Base-by-base conservation (phyloP, 139 green algal species). In the Yamagishiella unicocca region DNA sequence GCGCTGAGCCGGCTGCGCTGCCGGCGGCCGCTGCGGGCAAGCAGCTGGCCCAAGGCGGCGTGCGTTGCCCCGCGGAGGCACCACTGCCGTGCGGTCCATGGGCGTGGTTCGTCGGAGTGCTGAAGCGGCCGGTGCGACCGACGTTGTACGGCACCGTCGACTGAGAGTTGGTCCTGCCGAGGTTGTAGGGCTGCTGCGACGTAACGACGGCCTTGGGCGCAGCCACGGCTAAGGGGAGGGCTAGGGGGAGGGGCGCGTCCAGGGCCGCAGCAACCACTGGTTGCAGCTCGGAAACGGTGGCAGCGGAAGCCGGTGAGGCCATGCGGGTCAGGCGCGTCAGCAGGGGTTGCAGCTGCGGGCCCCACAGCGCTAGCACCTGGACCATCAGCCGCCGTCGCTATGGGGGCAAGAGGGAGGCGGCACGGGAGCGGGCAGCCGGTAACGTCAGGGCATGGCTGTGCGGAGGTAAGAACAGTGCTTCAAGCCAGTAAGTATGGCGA, bases 141-240 rank as follows among this genome's bases (percentile, higher is more conserved):
- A 9, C n/a, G 10, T 82, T 55, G 40, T 85, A 85, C 27, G 79
- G 79, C 79, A 85, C 25, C 4, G 79, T 85, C 19, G 62, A 64
- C 43, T 84, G 77, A 12, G 77, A 84, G 1, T 68, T 29, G 0
- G 55, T 84, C 0, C 54, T 33, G n/a, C n/a, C 46, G 25, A 78
- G 27, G 40, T 58, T 40, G n/a, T 6, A 42, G 43, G 29, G n/a
- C 7, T 7, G n/a, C n/a, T 14, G 17, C 19, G 58, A 14, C 14
- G 17, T n/a, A 27, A n/a, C 40, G 40, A 45, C 66, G 66, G 31
- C 66, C 37, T 74, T 74, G 31, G 31, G 21, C 66, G 45, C 66
- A 33, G 14, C 8, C 19, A 17, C 70, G 70, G 40, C 38, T n/a
- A n/a, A n/a, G n/a, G n/a, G n/a, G n/a, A n/a, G n/a, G 70, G 37